Percentiles rank a stretch among this genome's conserved stretches.
phyloP scores from a whole-genome alignment of 2,329 filamentous ascomycete species.

The Venturiaceae sp. region DNA sequence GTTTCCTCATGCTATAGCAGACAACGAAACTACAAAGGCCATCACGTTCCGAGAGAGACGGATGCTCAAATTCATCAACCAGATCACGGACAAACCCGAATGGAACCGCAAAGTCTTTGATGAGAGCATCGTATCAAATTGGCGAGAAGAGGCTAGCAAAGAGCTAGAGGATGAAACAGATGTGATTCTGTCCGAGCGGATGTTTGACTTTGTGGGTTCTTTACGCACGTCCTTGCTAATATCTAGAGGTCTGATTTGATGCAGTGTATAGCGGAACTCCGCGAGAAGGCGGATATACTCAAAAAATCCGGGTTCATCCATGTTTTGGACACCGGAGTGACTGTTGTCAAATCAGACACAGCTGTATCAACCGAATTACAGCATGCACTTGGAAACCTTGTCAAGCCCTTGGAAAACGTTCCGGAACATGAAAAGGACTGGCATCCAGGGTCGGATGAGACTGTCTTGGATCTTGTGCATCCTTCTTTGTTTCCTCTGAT shows the following conservation, averaged over 20 bases:
- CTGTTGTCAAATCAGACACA: conserved; percentile 44
- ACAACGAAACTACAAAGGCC: neutral
- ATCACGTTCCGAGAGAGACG: conserved; percentile 6
- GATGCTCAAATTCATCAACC: conserved; percentile 5
- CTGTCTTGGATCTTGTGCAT: conserved; percentile 52
- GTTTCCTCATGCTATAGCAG: conserved; percentile 4
- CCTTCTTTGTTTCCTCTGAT: conserved; percentile 34
- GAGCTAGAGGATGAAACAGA: neutral
- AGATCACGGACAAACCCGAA: conserved; percentile 15
- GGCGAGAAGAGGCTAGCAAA: conserved; percentile 18
- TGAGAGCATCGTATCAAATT: conserved; percentile 18
- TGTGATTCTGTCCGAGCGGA: conserved; percentile 2
- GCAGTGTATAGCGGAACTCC: conserved; percentile 33
- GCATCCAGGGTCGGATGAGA: conserved; percentile 47
- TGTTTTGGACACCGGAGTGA: conserved; percentile 32
- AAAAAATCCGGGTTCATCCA: conserved; percentile 28
- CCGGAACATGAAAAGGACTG: conserved; percentile 45
- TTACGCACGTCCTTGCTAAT: conserved; percentile 10
- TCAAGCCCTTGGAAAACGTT: conserved; percentile 46
- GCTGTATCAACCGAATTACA: conserved; percentile 27
- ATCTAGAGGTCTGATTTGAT: conserved; percentile 24
- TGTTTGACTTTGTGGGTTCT: conserved; percentile 5
- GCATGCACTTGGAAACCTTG: conserved; percentile 28
- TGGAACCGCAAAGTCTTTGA: conserved; percentile 32
- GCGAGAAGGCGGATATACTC: conserved; percentile 36